A percentile compares a stretch with the other conserved stretches of the same genome.
phyloP scores from a whole-genome alignment of 1,284 basidiomycete species.

The Psilocybe mexicana region DNA sequence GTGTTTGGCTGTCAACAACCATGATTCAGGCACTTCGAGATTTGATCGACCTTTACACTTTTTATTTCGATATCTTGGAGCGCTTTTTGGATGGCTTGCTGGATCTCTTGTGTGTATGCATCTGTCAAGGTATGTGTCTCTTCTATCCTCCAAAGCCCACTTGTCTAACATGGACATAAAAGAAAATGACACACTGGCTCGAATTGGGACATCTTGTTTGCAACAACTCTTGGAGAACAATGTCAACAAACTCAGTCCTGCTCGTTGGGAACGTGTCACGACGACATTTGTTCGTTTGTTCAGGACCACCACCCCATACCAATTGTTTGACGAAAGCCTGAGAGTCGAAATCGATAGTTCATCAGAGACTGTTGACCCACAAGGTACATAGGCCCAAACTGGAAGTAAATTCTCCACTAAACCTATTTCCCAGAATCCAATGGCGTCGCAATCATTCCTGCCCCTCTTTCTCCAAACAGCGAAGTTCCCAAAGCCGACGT shows the following conservation, averaged over 20 bases:
- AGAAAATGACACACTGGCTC: slow-evolving; percentile 98
- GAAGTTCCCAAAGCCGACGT: slow-evolving; percentile 50
- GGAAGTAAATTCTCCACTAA: not conserved
- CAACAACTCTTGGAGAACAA: slow-evolving; percentile 97
- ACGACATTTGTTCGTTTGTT: slow-evolving; percentile 95
- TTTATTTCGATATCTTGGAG: slow-evolving; percentile 92
- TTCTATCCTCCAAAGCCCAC: not conserved
- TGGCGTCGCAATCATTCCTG: slow-evolving; percentile 74
- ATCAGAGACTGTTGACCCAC: slow-evolving; percentile 55
- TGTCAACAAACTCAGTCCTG: slow-evolving; percentile 82
- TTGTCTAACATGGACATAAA: slow-evolving; percentile 6
- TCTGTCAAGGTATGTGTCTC: slow-evolving; percentile 85
- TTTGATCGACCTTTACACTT: slow-evolving; percentile 95
- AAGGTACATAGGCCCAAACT: slow-evolving; percentile 38
- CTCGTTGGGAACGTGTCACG: slow-evolving; percentile 91
- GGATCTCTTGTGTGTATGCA: slow-evolving; percentile 94
- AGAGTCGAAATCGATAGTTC: slow-evolving; percentile 77
- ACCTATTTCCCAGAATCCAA: slow-evolving; percentile 48
- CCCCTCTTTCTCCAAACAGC: slow-evolving; percentile 69
- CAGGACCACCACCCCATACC: slow-evolving; percentile 96
- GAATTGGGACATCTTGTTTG: slow-evolving; percentile 97
- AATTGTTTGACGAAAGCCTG: slow-evolving; percentile 91
- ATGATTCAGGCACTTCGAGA: slow-evolving; percentile 98
- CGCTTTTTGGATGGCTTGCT: slow-evolving; percentile 89
- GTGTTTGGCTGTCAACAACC: slow-evolving; percentile 98